Evolutionary conservation across 164 flowering plant genomes (phyloP), one percentile per base, ranked within the genome.

Genomic region (Aristolochia fimbriata): DNA sequence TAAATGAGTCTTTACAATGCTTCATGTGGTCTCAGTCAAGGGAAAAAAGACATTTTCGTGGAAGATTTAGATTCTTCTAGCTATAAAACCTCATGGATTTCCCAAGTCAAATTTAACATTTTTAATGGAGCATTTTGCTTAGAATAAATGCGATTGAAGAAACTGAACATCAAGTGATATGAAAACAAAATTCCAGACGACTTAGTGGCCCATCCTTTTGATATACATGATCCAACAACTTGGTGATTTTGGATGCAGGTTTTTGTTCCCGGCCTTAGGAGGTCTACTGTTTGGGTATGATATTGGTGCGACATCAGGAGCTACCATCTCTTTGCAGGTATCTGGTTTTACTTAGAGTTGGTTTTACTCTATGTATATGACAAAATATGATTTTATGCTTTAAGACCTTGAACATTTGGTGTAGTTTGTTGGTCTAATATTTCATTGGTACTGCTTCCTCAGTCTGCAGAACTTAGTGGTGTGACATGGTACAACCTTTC

Each of bases 231-330:
- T 51, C 13, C 11, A 51, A 12, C 1, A 20, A 13, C 23, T 19
- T 50, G 19, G 23, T 21, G 15, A 16, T 2, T 48, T 47, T 47
- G 37, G 6, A 55, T 62, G 65, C 68, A 89, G 99, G 72, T 93
- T 93, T 68, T 17, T 90, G 49, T 93, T 90, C 65, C 99, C 97
- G n/a, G 99, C 99, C 15, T 70, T 90, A 76, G 99, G 99, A 54
- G 97, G 97, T 45, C 67, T 90, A 64, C 73, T 93, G 62, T 93
- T 89, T 73, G 98, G 98, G 47, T 89, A 89, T 80, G 98, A 93
- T 70, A 93, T 93, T 71, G 98, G 98, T 73, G 96, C 98, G 52
- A 93, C 98, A n/a, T 93, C 97, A 52, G 97, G 97, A 61, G 97
- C 99, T 64, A 73, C 87, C 30, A 74, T 93, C 71, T 85, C 99